Evolutionary conservation across 139 green algal species (phyloP).

Genomic region (Tetradesmus obliquus): DNA sequence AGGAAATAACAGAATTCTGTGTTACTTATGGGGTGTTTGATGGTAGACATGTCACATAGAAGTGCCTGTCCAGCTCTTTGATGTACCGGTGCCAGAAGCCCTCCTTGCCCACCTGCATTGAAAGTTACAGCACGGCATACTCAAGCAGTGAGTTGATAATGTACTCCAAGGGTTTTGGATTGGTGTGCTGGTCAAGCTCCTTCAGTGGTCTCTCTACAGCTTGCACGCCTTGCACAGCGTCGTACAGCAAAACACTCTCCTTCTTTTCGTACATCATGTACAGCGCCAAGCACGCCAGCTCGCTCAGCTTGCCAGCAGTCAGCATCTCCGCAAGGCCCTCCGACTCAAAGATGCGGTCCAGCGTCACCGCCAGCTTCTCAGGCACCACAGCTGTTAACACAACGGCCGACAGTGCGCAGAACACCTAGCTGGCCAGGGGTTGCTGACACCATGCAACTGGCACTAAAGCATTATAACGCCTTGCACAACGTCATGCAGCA

Average conservation of each 20-base stretch:
- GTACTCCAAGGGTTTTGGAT: not conserved
- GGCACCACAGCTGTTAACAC: constrained; percentile 60
- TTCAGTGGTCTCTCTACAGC: constrained; percentile 56
- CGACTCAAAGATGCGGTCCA: constrained; percentile 89
- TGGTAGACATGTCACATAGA: no score
- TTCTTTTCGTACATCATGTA: constrained; percentile 97
- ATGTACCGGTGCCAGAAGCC: constrained; percentile 90
- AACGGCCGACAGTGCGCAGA: no score
- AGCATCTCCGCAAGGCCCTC: constrained; percentile 89
- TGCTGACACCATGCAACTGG: no score
- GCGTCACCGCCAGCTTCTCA: constrained; percentile 84
- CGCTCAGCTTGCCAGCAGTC: constrained; percentile 91
- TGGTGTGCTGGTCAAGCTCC: constrained; percentile 77
- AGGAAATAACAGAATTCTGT: not conserved
- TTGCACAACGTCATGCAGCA: constrained; percentile 44
- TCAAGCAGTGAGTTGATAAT: no score
- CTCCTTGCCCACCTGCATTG: constrained; percentile 44
- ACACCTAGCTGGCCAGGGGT: no score
- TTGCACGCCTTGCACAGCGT: constrained; percentile 42
- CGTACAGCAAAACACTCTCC: not conserved
- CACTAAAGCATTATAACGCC: no score
- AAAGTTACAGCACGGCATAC: no score
- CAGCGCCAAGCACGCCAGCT: constrained; percentile 90
- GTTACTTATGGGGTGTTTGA: not conserved
- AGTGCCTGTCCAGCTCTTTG: constrained; percentile 82